phyloP scores from a whole-genome alignment of 106 monocot genomes.

The Dendrobium nobile region DNA sequence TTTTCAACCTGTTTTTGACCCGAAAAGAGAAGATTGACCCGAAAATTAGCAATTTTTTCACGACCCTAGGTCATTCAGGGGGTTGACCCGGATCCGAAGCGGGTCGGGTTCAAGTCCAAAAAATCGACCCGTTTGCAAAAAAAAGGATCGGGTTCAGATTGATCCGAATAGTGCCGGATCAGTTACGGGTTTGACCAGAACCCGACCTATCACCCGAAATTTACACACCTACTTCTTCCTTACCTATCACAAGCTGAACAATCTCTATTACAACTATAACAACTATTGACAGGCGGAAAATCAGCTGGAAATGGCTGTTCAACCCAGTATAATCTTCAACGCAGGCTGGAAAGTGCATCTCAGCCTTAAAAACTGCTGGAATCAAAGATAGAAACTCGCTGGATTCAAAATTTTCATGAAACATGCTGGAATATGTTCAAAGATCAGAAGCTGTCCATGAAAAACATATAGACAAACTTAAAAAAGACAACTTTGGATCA shows the following conservation, averaged over 20 bases:
- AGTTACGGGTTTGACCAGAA: too few species aligned
- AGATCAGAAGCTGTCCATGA: background rate
- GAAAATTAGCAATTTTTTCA: too few species aligned
- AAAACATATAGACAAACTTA: background rate
- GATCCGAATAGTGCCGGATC: too few species aligned
- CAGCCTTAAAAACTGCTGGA: slow-evolving; percentile 1
- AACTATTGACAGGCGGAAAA: background rate
- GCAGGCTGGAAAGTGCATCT: slow-evolving; percentile 11
- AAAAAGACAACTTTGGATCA: background rate
- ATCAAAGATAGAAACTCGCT: background rate
- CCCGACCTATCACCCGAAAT: too few species aligned
- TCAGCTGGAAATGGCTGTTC: background rate
- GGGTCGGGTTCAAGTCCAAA: too few species aligned
- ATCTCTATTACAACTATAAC: slow-evolving; percentile 1
- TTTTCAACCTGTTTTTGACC: too few species aligned
- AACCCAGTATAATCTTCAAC: background rate
- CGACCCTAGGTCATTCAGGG: too few species aligned
- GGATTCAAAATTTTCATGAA: background rate
- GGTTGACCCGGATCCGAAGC: too few species aligned
- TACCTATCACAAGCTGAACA: background rate
- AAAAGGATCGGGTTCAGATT: too few species aligned
- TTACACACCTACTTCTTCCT: background rate
- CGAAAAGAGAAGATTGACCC: too few species aligned
- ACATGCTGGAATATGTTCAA: slow-evolving; percentile 2
- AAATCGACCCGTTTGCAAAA: too few species aligned